Percentiles rank a stretch among this genome's conserved stretches.
phyloP scores from a whole-genome alignment of 768 basidiomycete genomes.

The Leccinum barrowsii region DNA sequence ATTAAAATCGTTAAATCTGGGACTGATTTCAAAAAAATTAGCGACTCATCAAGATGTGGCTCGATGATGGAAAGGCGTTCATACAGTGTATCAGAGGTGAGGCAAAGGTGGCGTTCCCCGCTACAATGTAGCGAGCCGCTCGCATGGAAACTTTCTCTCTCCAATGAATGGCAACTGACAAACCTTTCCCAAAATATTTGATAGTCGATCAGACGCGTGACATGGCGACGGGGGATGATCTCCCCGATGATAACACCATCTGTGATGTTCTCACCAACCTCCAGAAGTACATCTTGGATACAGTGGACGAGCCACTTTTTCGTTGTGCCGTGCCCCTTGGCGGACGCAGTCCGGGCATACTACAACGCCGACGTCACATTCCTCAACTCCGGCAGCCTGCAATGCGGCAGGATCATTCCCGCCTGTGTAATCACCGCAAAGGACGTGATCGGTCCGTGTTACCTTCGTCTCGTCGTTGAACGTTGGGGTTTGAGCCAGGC shows the following conservation, averaged over 20 bases:
- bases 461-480: neutral
- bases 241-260: conserved; percentile 8
- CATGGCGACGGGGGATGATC: neutral
- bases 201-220: conserved; percentile 7
- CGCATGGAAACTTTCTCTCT: neutral
- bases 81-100: neutral
- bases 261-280: neutral
- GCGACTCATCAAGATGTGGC: conserved; percentile 6
- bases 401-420: conserved; percentile 7
- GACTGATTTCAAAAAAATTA: conserved; percentile 2
- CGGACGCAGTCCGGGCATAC: conserved; percentile 19
- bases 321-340: conserved; percentile 3
- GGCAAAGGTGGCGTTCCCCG: conserved; percentile 2
- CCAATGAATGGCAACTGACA: neutral
- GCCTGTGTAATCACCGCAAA: conserved; percentile 2
- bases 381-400: conserved; percentile 2
- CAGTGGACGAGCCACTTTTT: conserved; percentile 1
- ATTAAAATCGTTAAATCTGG: conserved; percentile 8
- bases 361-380: conserved; percentile 15
- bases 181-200: neutral
- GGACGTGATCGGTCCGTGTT: conserved; percentile 14
- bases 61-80: neutral
- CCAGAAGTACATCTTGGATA: neutral
- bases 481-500: neutral
- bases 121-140: neutral